A percentile compares a stretch with the other conserved stretches of the same genome.
Conservation (phyloP, 148 eudicot genomes). For the Rhododendron ferrugineum region DNA sequence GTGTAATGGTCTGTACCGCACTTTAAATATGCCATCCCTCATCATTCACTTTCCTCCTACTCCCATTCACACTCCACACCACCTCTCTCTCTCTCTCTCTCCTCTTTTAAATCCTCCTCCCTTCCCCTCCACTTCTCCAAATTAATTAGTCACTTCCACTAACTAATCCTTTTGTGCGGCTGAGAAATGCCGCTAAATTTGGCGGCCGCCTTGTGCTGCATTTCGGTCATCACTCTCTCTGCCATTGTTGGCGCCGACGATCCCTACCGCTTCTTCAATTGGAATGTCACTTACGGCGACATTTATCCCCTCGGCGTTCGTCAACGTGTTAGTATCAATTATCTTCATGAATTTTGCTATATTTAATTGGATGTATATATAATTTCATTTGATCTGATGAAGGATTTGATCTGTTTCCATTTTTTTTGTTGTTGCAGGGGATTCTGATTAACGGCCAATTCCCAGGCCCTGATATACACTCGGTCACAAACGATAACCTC, state of each 20-base stretch:
- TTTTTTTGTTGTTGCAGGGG: slow-evolving; percentile 43
- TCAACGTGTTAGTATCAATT: slow-evolving; percentile 20
- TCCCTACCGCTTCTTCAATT: slow-evolving; percentile 39
- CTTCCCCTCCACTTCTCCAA: background rate
- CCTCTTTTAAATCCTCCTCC: background rate
- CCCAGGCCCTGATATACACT: slow-evolving; percentile 88
- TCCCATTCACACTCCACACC: background rate
- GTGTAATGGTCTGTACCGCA: background rate
- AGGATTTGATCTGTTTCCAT: background rate
- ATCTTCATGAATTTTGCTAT: background rate
- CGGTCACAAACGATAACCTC: slow-evolving; percentile 84
- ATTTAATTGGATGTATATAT: background rate
- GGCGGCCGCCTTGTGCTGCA: slow-evolving; percentile 1
- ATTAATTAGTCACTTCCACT: background rate
- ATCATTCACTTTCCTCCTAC: slow-evolving; percentile 8
- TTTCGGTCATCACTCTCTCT: slow-evolving; percentile 1
- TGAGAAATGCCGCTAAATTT: background rate
- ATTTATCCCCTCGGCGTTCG: slow-evolving; percentile 34
- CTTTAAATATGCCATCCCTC: slow-evolving; percentile 9
- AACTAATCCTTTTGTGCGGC: background rate
- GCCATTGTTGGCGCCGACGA: slow-evolving; percentile 26
- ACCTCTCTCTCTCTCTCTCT: background rate
- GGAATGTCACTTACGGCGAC: slow-evolving; percentile 26
- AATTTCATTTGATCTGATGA: background rate
- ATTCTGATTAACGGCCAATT: slow-evolving; percentile 92